Conservation (phyloP, 2,329 filamentous ascomycete genomes). For the Aspergillus hiratsukae region DNA sequence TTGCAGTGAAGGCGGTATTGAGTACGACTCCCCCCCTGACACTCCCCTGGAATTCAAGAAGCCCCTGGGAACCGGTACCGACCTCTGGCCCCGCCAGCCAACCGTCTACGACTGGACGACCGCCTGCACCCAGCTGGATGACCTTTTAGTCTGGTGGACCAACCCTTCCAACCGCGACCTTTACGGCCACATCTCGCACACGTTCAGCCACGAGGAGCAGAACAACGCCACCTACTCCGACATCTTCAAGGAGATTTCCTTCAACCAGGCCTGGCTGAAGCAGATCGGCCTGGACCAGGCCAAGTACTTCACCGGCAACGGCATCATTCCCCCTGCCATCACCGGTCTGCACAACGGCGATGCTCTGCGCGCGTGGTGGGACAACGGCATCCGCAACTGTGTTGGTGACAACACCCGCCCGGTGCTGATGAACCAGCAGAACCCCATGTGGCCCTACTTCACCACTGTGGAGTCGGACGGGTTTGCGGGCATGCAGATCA, state of each 20-base stretch:
- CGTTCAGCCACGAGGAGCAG: conserved; percentile 56
- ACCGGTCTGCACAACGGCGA: conserved; percentile 63
- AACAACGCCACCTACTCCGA: conserved; percentile 59
- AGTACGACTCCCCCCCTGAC: conserved; percentile 44
- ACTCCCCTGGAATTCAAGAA: conserved; percentile 49
- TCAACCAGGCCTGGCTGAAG: conserved; percentile 57
- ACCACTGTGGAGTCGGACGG: conserved; percentile 51
- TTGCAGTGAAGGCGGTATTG: conserved; percentile 39
- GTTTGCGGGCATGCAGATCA: conserved; percentile 52
- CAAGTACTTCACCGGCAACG: conserved; percentile 48
- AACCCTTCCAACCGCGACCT: conserved; percentile 47
- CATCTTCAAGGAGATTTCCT: conserved; percentile 53
- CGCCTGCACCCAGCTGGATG: conserved; percentile 48
- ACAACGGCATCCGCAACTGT: conserved; percentile 56
- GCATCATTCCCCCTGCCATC: conserved; percentile 60
- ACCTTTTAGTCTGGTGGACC: conserved; percentile 52
- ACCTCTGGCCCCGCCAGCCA: conserved; percentile 46
- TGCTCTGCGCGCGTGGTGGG: conserved; percentile 55
- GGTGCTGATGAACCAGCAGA: conserved; percentile 49
- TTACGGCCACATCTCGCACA: conserved; percentile 59
- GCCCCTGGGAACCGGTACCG: conserved; percentile 48
- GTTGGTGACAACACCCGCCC: conserved; percentile 62
- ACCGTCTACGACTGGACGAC: conserved; percentile 47
- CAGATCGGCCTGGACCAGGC: conserved; percentile 49
- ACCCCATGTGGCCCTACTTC: conserved; percentile 53